A percentile compares a stretch with the other conserved stretches of the same genome.
phyloP scores from a whole-genome alignment of 352 stramenopile species.

The Thalassiosira pacifica region DNA sequence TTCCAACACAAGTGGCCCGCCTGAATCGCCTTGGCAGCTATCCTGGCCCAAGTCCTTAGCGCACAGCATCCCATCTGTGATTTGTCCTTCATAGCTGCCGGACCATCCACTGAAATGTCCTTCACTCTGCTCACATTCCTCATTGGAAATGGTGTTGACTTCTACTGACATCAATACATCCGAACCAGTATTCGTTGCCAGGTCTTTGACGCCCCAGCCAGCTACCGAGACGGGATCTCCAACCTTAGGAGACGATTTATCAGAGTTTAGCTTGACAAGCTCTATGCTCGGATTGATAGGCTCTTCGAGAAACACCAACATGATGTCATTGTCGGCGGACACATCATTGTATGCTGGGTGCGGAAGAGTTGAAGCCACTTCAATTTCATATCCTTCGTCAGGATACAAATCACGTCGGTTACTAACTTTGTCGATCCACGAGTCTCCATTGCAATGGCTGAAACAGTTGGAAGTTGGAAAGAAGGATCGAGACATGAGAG shows the following conservation, averaged over 20 bases:
- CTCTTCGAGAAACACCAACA: conserved; percentile 54
- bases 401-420: conserved; percentile 10
- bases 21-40: conserved; percentile 63
- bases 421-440: conserved; percentile 10
- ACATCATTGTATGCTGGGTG: conserved; percentile 53
- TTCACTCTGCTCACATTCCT: conserved; percentile 35
- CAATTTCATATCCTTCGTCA: conserved; percentile 16
- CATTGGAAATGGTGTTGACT: background rate
- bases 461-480: background rate
- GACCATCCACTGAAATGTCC: background rate
- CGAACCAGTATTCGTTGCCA: background rate
- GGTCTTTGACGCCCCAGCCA: conserved; percentile 48
- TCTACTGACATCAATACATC: background rate
- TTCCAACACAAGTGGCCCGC: conserved; percentile 59
- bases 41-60: conserved; percentile 28
- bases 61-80: conserved; percentile 66
- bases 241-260: background rate
- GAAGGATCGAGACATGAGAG: background rate
- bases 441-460: background rate
- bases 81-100: conserved; percentile 50
- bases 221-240: conserved; percentile 46
- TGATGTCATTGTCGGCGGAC: conserved; percentile 52
- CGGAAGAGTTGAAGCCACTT: conserved; percentile 1
- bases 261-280: conserved; percentile 30
- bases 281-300: conserved; percentile 11